A percentile compares a stretch with the other conserved stretches of the same genome.
phyloP scores from a whole-genome alignment of 2,329 filamentous ascomycete species.

The Microsporum audouinii region DNA sequence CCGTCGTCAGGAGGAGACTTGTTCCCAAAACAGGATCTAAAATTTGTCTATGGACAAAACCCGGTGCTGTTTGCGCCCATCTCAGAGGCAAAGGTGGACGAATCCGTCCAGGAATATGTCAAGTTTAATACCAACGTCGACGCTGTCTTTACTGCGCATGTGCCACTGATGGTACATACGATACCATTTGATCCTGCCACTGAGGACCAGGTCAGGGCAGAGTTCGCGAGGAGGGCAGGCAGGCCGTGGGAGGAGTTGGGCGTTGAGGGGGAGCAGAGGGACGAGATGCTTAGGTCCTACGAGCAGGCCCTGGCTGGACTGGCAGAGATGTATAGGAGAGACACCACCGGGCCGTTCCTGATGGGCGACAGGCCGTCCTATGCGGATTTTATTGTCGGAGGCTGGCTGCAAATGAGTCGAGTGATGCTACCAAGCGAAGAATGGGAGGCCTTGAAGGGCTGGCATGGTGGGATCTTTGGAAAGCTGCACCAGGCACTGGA shows the following conservation, averaged over 20 bases:
- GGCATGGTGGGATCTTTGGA: constrained; percentile 9
- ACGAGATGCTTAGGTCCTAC: constrained; percentile 32
- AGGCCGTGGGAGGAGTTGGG: constrained; percentile 32
- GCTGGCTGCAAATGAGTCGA: constrained; percentile 41
- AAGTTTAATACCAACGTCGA: constrained; percentile 48
- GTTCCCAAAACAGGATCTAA: not conserved
- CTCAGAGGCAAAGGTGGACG: not conserved
- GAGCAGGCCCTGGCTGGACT: constrained; percentile 33
- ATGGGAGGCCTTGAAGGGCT: constrained; percentile 3
- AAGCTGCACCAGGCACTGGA: constrained; percentile 39
- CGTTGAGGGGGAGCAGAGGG: constrained; percentile 31
- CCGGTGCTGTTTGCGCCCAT: constrained; percentile 40
- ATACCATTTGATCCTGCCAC: constrained; percentile 44
- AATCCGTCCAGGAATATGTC: constrained; percentile 31
- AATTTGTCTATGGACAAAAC: constrained; percentile 18
- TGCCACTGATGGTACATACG: constrained; percentile 29
- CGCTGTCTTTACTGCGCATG: constrained; percentile 40
- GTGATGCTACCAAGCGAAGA: not conserved
- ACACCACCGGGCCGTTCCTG: constrained; percentile 37
- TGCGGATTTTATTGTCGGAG: constrained; percentile 48
- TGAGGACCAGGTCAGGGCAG: constrained; percentile 35
- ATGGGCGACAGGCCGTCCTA: constrained; percentile 38
- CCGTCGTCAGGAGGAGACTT: constrained; percentile 13
- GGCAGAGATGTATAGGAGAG: constrained; percentile 33
- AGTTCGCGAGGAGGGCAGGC: constrained; percentile 40